Conservation (phyloP, 768 basidiomycete species). For the Epithele typhae region DNA sequence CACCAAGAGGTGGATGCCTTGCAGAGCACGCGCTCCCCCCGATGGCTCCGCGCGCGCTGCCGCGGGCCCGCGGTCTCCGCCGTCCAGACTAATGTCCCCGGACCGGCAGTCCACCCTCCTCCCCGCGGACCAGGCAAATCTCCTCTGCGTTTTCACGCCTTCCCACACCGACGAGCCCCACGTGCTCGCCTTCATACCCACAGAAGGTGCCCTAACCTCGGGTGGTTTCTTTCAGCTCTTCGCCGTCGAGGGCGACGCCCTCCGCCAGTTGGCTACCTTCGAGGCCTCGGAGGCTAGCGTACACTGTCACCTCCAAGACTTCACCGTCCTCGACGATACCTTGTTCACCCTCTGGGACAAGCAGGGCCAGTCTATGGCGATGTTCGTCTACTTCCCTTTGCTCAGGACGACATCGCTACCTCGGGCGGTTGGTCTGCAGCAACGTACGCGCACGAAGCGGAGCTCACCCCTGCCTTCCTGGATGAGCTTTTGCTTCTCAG, state of each 20-base stretch:
- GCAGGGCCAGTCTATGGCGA: conserved; percentile 67
- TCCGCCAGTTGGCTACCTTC: conserved; percentile 53
- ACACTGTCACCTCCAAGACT: conserved; percentile 76
- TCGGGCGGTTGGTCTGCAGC: conserved; percentile 50
- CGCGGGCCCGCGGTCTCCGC: conserved; percentile 29
- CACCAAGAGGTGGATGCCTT: conserved; percentile 69
- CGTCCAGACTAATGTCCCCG: too few relatives aligned
- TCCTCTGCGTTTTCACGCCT: conserved; percentile 61
- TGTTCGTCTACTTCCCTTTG: conserved; percentile 31
- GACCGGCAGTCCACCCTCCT: conserved; percentile 50
- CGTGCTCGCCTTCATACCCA: conserved; percentile 70
- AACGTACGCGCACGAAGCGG: conserved; percentile 64
- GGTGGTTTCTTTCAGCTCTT: conserved; percentile 81
- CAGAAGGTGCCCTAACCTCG: conserved; percentile 53
- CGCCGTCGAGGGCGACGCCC: conserved; percentile 49
- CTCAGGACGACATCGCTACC: conserved; percentile 6
- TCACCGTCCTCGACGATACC: conserved; percentile 45
- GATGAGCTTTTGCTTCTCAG: conserved; percentile 74
- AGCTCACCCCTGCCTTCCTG: conserved; percentile 81
- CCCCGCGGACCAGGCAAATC: conserved; percentile 54
- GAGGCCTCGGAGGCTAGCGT: conserved; percentile 57
- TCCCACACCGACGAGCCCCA: conserved; percentile 44
- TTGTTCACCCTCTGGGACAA: conserved; percentile 78
- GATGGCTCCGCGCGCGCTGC: conserved; percentile 28
- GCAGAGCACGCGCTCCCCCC: conserved; percentile 51